Percentiles rank a stretch among this genome's conserved stretches.
phyloP scores from a whole-genome alignment of 2,329 filamentous ascomycete genomes.

The Purpureocillium lavendulum region DNA sequence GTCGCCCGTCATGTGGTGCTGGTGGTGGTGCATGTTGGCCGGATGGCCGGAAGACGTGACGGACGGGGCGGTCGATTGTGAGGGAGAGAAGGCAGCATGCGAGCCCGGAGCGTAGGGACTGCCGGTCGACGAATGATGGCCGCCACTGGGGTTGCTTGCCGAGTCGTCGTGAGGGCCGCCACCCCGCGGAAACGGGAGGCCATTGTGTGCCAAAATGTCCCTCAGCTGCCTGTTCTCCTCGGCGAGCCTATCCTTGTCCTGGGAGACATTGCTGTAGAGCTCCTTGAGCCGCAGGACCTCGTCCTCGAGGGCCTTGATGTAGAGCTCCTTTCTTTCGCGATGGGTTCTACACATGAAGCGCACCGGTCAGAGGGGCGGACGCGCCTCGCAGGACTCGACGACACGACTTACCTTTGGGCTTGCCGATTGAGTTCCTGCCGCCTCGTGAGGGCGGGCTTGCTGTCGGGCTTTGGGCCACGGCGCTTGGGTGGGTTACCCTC shows the following conservation, averaged over 20 bases:
- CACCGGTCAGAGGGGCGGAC: neutral
- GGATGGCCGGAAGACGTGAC: conserved; percentile 26
- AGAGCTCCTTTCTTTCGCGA: conserved; percentile 91
- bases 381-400: neutral
- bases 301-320: conserved; percentile 88
- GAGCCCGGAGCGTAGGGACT: conserved; percentile 45
- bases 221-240: conserved; percentile 75
- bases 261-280: conserved; percentile 62
- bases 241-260: conserved; percentile 66
- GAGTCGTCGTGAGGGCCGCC: conserved; percentile 29
- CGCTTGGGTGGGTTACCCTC: conserved; percentile 84
- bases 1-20: conserved; percentile 18
- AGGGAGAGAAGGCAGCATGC: conserved; percentile 37
- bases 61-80: conserved; percentile 31
- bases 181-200: conserved; percentile 27
- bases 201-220: conserved; percentile 44
- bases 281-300: conserved; percentile 87
- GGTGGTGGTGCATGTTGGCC: conserved; percentile 12
- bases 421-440: conserved; percentile 92
- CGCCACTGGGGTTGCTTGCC: conserved; percentile 35
- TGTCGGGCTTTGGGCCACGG: conserved; percentile 91
- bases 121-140: conserved; percentile 34
- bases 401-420: conserved; percentile 67
- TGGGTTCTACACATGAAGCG: conserved; percentile 59
- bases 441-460: conserved; percentile 85